Evolutionary conservation across 768 basidiomycete species (phyloP), one percentile per base, ranked within the genome.

Genomic region (Suillus ampliporus): DNA sequence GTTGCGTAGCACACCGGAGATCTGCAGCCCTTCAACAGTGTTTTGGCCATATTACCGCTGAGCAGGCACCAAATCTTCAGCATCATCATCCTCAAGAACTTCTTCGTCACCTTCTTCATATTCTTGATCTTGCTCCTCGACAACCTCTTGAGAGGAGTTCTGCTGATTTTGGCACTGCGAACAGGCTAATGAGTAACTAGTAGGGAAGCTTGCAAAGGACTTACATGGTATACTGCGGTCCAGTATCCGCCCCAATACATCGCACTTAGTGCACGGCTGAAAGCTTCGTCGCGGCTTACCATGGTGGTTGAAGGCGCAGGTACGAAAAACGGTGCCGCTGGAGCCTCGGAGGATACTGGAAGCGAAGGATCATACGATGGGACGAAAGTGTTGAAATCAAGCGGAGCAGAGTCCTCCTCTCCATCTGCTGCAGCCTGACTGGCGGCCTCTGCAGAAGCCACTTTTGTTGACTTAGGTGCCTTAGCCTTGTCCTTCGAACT

Each of bases 161-260:
- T 61, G 47, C 57, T 68, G 71, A 60, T 61, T 72, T 65, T 81
- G 81, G 58, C 70, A 77, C 80, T 79, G 56, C 9, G 66, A 34
- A 37, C 35, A 41, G 63, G 51, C 17, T 61, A 56, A 28, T 66
- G 48, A 56, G 34, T 51, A n/a, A 46, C 52, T 31, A 57, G 19
- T 13, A 21, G 14, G 15, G 51, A 48, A 5, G 10, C 46, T 62
- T 17, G 5, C 10, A 59, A 38, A 21, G 1, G 14, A 80, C 86
- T 54, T 68, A 91, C 92, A 72, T 94, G 89, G 70, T 93, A 94
- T 52, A 92, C 83, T 1, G 91, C 91, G 3, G 91, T 92, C 91
- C 92, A 94, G 72, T 94, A 94, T 21, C 92, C 92, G 26, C 83
- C 81, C 92, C 92, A 94, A 72, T 94, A 94, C 87, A 90, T 92